Conservation (phyloP, 805 yeast genomes). For the Vanderwaltozyma tropicalis region DNA sequence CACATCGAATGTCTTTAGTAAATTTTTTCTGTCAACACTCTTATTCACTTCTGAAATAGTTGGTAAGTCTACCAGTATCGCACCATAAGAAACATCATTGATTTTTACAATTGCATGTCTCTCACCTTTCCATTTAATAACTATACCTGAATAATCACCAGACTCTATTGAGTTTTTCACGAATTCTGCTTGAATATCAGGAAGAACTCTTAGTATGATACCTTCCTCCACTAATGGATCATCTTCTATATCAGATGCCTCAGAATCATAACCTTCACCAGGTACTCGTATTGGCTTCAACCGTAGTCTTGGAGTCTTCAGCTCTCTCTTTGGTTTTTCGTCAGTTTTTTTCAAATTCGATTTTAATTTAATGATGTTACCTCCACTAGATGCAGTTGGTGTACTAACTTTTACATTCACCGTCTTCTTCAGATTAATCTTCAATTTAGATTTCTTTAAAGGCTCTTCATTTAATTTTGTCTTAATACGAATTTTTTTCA, state of each 20-base stretch:
- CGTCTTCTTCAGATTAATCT: slow-evolving; percentile 16
- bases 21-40: slow-evolving; percentile 74
- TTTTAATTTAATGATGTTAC: slow-evolving; percentile 15
- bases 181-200: slow-evolving; percentile 43
- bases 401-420: background rate
- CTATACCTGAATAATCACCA: slow-evolving; percentile 63
- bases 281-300: slow-evolving; percentile 59
- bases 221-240: slow-evolving; percentile 91
- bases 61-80: slow-evolving; percentile 81
- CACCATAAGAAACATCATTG: slow-evolving; percentile 64
- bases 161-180: slow-evolving; percentile 66
- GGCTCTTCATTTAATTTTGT: slow-evolving; percentile 7
- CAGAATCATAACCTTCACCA: slow-evolving; percentile 94
- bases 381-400: background rate
- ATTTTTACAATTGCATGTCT: slow-evolving; percentile 68
- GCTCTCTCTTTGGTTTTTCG: slow-evolving; percentile 20
- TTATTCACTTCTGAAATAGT: slow-evolving; percentile 80
- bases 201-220: slow-evolving; percentile 62
- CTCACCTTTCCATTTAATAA: slow-evolving; percentile 74
- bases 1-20: slow-evolving; percentile 77
- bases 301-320: slow-evolving; percentile 36
- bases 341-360: slow-evolving; percentile 21
- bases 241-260: slow-evolving; percentile 91
- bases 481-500: slow-evolving; percentile 18
- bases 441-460: slow-evolving; percentile 8